Percentiles rank a stretch among this genome's conserved stretches.
Evolutionary conservation across 1,284 basidiomycete species (phyloP).

Genomic region (Afroboletus lepidellus): DNA sequence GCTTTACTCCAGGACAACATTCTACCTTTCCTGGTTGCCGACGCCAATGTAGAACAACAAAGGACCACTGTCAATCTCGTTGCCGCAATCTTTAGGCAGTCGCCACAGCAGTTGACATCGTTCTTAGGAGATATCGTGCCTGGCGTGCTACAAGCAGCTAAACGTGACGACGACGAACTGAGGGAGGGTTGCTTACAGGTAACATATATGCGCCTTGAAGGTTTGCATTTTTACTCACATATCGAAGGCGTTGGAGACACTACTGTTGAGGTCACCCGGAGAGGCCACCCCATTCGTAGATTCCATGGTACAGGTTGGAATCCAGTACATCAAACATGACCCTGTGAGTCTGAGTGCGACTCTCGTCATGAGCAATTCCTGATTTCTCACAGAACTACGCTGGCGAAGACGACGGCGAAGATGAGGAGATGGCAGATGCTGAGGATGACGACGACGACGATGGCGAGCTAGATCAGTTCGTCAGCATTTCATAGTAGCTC

Average conservation of each 20-base stretch:
- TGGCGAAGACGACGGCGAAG: constrained; percentile 73
- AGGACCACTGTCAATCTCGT: constrained; percentile 79
- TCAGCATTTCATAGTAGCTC: neutral
- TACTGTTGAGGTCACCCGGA: constrained; percentile 80
- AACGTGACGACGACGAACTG: constrained; percentile 77
- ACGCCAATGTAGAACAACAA: constrained; percentile 61
- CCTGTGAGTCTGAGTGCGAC: constrained; percentile 57
- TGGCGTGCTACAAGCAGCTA: constrained; percentile 63
- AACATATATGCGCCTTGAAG: constrained; percentile 11
- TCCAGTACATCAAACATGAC: constrained; percentile 87
- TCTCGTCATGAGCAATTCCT: neutral
- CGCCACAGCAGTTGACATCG: constrained; percentile 62
- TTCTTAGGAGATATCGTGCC: constrained; percentile 63
- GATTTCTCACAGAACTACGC: constrained; percentile 74
- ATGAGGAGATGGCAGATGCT: constrained; percentile 78
- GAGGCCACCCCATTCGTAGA: constrained; percentile 77
- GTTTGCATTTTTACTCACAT: constrained; percentile 3
- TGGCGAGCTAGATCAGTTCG: constrained; percentile 71
- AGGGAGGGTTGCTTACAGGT: constrained; percentile 78
- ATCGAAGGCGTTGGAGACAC: constrained; percentile 69
- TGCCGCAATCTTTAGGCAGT: constrained; percentile 74
- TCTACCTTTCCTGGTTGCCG: constrained; percentile 56
- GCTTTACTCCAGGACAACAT: constrained; percentile 57
- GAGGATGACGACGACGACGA: constrained; percentile 76
- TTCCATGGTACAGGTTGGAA: constrained; percentile 67